Evolutionary conservation across 768 basidiomycete genomes (phyloP).

Genomic region (Dioszegia crocea): DNA sequence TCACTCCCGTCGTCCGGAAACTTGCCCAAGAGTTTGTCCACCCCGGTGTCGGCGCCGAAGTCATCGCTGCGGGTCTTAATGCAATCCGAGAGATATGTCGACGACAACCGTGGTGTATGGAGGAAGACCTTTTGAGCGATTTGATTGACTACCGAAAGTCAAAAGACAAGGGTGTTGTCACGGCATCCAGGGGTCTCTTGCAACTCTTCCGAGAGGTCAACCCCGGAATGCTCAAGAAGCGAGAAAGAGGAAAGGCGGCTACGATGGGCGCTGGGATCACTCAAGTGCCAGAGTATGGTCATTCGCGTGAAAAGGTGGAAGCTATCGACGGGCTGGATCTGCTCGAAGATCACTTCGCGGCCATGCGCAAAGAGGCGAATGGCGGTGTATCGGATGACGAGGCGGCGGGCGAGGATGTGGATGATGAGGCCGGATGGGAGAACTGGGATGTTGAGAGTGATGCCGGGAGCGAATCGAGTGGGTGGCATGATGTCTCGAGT

Average conservation of each 20-base stretch:
- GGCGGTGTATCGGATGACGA: slow-evolving; percentile 53
- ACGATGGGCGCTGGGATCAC: slow-evolving; percentile 63
- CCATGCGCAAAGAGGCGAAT: slow-evolving; percentile 62
- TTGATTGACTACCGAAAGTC: slow-evolving; percentile 93
- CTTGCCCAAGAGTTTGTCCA: slow-evolving; percentile 94
- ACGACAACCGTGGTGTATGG: slow-evolving; percentile 94
- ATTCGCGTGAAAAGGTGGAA: slow-evolving; percentile 65
- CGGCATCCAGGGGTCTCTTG: slow-evolving; percentile 80
- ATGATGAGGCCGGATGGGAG: slow-evolving; percentile 71
- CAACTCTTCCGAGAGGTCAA: slow-evolving; percentile 94
- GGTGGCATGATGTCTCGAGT: slow-evolving; percentile 75
- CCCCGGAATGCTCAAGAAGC: slow-evolving; percentile 79
- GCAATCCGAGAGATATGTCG: slow-evolving; percentile 90
- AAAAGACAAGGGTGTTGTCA: slow-evolving; percentile 83
- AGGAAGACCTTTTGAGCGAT: slow-evolving; percentile 86
- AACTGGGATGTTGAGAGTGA: slow-evolving; percentile 74
- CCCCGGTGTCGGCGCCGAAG: slow-evolving; percentile 91
- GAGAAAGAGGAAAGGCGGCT: slow-evolving; percentile 85
- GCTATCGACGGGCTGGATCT: slow-evolving; percentile 87
- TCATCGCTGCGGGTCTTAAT: slow-evolving; percentile 94
- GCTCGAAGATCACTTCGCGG: slow-evolving; percentile 77
- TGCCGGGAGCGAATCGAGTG: slow-evolving; percentile 53
- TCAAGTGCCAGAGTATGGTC: slow-evolving; percentile 76
- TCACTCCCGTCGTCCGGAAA: slow-evolving; percentile 84
- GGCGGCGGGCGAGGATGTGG: slow-evolving; percentile 48